phyloP scores from a whole-genome alignment of 495 filamentous ascomycete species.

The Penicillium salamii region DNA sequence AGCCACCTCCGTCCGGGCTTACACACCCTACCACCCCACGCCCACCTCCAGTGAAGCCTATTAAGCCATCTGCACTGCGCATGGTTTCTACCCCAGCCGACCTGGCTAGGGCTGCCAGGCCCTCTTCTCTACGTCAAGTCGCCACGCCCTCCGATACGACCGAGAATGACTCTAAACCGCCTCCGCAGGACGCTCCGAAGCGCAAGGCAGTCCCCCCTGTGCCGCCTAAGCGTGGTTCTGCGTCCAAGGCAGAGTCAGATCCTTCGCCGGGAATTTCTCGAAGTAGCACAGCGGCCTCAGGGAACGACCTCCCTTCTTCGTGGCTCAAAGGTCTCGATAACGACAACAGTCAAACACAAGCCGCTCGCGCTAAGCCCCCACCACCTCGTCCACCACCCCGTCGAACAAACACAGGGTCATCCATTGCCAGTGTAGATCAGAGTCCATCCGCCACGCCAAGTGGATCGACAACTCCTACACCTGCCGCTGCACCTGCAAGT shows the following conservation, averaged over 20 bases:
- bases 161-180: background rate
- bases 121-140: background rate
- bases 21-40: slow-evolving; percentile 20
- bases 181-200: slow-evolving; percentile 22
- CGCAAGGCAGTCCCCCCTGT: slow-evolving; percentile 46
- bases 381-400: slow-evolving; percentile 39
- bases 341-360: slow-evolving; percentile 1
- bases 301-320: slow-evolving; percentile 4
- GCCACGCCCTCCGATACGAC: background rate
- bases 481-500: slow-evolving; percentile 16
- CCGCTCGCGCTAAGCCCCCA: slow-evolving; percentile 18
- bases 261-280: slow-evolving; percentile 12
- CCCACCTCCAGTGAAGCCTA: slow-evolving; percentile 57
- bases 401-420: slow-evolving; percentile 30
- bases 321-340: background rate
- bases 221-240: slow-evolving; percentile 37
- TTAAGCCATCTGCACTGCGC: slow-evolving; percentile 65
- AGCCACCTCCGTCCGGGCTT: slow-evolving; percentile 5
- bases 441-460: slow-evolving; percentile 13
- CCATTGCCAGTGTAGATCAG: slow-evolving; percentile 10
- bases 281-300: slow-evolving; percentile 10
- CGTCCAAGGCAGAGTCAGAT: slow-evolving; percentile 21
- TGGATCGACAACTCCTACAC: background rate
- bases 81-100: slow-evolving; percentile 26
- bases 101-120: slow-evolving; percentile 4